Evolutionary conservation across 805 yeast species (phyloP), one percentile per base, ranked within the genome.

Genomic region (Candida berthetii): DNA sequence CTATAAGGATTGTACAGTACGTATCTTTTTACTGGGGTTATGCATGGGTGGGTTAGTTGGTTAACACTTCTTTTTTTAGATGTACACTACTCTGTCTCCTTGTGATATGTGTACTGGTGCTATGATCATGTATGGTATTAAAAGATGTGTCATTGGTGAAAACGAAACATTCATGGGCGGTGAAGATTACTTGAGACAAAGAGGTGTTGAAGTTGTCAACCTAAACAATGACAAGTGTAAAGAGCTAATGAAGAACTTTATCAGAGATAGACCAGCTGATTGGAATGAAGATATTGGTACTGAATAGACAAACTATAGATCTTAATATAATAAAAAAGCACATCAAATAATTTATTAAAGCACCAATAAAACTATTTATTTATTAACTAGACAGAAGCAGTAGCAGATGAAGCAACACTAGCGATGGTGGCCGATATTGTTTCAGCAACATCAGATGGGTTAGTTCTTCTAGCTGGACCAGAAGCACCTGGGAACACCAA

Each of bases 81-180:
- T 88, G 76, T 91, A 89, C 65, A 89, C 97, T 25, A 85, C 96
- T 0, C 68, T 91, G 49, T 85, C 96, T 7, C 97, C 98, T 3
- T 91, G 98, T 61, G 74, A 81, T 50, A 91, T 91, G 97, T 91
- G 98, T 61, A 78, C 93, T 4, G 98, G 98, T 17, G 95, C 97
- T 6, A 85, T 91, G 48, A 55, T 91, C 40, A 69, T 91, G 72
- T 91, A 89, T 65, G 96, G 96, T 33, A 74, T 91, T 50, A 81
- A 82, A 54, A 73, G 97, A 48, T 83, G 87, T 34, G 97, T 91
- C 0, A 54, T 89, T 61, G 96, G 96, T 25, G 99, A 91, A 60
- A 89, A 89, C 63, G 76, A 65, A 42, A 91, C 83, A 25, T 91
- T 85, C 52, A 50, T 72, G 28, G 96, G 97, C 11, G 95, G 86